Conservation (phyloP, 345 rosid genomes). For the Linum tenue region DNA sequence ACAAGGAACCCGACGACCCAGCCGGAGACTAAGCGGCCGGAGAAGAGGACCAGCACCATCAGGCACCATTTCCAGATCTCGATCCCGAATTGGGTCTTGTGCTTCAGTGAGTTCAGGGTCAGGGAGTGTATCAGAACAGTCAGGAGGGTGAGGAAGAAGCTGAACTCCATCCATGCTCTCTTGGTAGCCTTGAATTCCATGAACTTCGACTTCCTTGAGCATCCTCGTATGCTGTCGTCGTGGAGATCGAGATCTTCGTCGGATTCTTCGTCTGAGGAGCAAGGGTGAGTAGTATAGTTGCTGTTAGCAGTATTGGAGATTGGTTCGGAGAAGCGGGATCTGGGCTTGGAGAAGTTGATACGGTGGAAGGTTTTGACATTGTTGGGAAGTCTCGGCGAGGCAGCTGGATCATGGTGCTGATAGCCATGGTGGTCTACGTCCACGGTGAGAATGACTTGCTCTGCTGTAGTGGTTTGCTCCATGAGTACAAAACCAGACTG, state of each 20-base stretch:
- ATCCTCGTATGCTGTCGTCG: neutral
- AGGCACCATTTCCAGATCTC: conserved; percentile 51
- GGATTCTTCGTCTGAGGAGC: conserved; percentile 7
- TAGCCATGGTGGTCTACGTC: conserved; percentile 1
- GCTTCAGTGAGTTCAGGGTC: conserved; percentile 15
- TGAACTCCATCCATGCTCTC: conserved; percentile 28
- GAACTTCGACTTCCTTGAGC: conserved; percentile 17
- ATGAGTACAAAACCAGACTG: no score
- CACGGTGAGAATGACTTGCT: conserved; percentile 24
- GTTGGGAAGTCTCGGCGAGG: neutral
- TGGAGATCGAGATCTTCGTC: conserved; percentile 10
- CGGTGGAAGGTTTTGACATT: conserved; percentile 24
- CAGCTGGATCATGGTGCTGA: conserved; percentile 5
- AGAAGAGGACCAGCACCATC: conserved; percentile 31
- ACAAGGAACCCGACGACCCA: conserved; percentile 30
- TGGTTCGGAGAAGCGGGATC: conserved; percentile 34
- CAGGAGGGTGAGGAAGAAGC: conserved; percentile 26
- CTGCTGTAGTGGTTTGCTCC: neutral
- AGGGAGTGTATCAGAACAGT: conserved; percentile 29
- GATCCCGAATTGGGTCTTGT: conserved; percentile 16
- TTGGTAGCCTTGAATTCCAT: conserved; percentile 1
- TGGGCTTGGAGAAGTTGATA: conserved; percentile 34
- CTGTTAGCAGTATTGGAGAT: conserved; percentile 4
- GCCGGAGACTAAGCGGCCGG: conserved; percentile 29
- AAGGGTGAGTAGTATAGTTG: conserved; percentile 2